These are phyloP conservation scores for Exserohilum rostratum DNA, from an alignment of 2,329 filamentous ascomycete genomes.

Conservation along the genomic window DNA sequence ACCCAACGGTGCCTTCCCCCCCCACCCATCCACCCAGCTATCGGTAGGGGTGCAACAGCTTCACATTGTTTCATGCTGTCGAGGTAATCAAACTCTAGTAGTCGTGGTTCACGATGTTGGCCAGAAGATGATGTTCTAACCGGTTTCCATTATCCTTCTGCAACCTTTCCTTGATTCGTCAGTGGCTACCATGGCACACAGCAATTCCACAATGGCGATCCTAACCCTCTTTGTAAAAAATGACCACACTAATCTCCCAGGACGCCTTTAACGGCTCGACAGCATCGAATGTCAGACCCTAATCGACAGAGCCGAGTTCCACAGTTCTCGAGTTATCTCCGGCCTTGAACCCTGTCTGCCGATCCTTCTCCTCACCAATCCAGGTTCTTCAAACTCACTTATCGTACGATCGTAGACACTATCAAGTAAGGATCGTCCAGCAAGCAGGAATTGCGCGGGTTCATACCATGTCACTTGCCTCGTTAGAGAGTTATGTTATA, in stretches of 20 bases:
- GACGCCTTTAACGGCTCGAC: neutral
- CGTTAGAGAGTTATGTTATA: neutral
- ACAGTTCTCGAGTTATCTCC: constrained; percentile 7
- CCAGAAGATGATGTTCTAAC: constrained; percentile 5
- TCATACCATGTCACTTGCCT: neutral
- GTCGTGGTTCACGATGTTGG: constrained; percentile 9
- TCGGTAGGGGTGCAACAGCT: constrained; percentile 10
- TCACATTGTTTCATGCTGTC: constrained; percentile 12
- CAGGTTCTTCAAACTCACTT: constrained; percentile 16
- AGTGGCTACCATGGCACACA: neutral
- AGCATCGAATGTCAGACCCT: neutral
- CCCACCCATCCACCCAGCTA: constrained; percentile 3
- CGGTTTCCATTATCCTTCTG: neutral
- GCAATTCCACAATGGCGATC: constrained; percentile 1
- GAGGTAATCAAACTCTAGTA: constrained; percentile 17
- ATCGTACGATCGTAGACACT: constrained; percentile 14
- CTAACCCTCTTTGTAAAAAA: neutral
- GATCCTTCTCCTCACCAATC: constrained; percentile 15
- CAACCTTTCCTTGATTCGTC: constrained; percentile 3
- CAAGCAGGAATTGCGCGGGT: constrained; percentile 3
- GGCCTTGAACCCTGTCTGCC: constrained; percentile 9
- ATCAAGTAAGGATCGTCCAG: constrained; percentile 10
- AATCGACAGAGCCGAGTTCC: neutral
- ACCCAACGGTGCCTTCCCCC: neutral
- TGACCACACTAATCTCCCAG: neutral